Conservation (phyloP, 495 filamentous ascomycete species). For the Annulohypoxylon moriforme region DNA sequence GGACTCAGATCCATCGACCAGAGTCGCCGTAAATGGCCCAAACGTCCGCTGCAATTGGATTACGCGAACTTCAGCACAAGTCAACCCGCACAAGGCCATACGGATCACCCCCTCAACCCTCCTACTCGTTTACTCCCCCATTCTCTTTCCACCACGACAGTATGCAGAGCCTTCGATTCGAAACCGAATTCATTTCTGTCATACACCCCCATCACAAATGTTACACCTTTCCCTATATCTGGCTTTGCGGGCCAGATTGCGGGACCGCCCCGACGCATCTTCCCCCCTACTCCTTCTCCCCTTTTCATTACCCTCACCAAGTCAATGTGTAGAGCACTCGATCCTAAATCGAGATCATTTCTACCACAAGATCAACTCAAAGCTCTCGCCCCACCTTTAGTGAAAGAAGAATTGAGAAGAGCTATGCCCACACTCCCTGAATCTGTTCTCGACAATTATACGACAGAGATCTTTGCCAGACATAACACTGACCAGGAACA, state of each 20-base stretch:
- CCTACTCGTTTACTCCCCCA: not conserved
- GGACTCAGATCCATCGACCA: not conserved
- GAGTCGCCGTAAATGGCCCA: not conserved
- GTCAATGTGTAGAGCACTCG: constrained; percentile 16
- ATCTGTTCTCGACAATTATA: constrained; percentile 18
- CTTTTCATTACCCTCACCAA: constrained; percentile 7
- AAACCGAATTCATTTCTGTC: not conserved
- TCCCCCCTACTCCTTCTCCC: not conserved
- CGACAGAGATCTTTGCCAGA: constrained; percentile 1
- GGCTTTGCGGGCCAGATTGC: not conserved
- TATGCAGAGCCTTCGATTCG: not conserved
- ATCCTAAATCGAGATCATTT: constrained; percentile 20
- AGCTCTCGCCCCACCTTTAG: constrained; percentile 13
- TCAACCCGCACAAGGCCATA: constrained; percentile 10
- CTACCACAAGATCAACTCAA: constrained; percentile 21
- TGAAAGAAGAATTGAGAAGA: constrained; percentile 28
- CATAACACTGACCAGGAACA: not conserved
- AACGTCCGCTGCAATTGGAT: not conserved
- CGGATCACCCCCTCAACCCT: not conserved
- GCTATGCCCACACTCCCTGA: constrained; percentile 18
- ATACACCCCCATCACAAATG: not conserved
- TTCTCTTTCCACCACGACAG: not conserved
- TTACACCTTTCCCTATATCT: not conserved
- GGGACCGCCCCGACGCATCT: not conserved
- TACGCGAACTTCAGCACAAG: constrained; percentile 5